These are phyloP conservation scores for Phytophthora rubi DNA, from an alignment of 352 stramenopile genomes.

Conservation along the genomic window DNA sequence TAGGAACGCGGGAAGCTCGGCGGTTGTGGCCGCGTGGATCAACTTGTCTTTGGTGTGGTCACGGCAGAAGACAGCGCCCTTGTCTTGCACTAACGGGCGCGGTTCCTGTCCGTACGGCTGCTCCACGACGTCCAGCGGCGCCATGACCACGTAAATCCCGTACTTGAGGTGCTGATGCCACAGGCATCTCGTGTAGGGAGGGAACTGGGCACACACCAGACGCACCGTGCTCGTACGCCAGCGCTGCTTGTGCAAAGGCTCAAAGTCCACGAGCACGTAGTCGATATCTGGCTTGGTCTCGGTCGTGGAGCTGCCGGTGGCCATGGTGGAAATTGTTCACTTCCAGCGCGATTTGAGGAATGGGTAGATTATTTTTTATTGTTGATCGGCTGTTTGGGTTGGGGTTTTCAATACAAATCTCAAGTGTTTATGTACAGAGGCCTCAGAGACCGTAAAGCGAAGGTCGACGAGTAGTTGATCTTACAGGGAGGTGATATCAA, in stretches of 20 bases:
- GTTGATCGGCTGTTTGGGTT: too few relatives aligned
- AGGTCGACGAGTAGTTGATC: too few relatives aligned
- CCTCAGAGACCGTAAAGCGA: too few relatives aligned
- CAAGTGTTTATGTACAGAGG: too few relatives aligned
- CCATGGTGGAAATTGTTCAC: conserved; percentile 9
- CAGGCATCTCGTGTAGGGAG: conserved; percentile 41
- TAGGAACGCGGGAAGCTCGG: conserved; percentile 44
- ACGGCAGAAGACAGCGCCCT: conserved; percentile 53
- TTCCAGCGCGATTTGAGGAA: conserved; percentile 16
- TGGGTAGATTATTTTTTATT: too few relatives aligned
- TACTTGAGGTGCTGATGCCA: conserved; percentile 61
- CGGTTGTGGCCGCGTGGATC: conserved; percentile 45
- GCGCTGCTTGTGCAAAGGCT: conserved; percentile 55
- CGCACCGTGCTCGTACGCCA: conserved; percentile 46
- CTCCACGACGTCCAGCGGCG: conserved; percentile 42
- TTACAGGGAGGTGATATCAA: too few relatives aligned
- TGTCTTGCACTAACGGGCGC: conserved; percentile 36
- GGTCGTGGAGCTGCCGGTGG: neutral
- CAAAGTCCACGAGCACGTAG: conserved; percentile 53
- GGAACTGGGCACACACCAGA: conserved; percentile 47
- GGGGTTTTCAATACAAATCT: too few relatives aligned
- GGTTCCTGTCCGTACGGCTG: conserved; percentile 27
- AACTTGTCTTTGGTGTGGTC: conserved; percentile 58
- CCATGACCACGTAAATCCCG: conserved; percentile 53
- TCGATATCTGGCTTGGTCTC: conserved; percentile 22